Evolutionary conservation across 495 filamentous ascomycete species (phyloP), one percentile per base, ranked within the genome.

Genomic region (Penicillium verhagenii): DNA sequence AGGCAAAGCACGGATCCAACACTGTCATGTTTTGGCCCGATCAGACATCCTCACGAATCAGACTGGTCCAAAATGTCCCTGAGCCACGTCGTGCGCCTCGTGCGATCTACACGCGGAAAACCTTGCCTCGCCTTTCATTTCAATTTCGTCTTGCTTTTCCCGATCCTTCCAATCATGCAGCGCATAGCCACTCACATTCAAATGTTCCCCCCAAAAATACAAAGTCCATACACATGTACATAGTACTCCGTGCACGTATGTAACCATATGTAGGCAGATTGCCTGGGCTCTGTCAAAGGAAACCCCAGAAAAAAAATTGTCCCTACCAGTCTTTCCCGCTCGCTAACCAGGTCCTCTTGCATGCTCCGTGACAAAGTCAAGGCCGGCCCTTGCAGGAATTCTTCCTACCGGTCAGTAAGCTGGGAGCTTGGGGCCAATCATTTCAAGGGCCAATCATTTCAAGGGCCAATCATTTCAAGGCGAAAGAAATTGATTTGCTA

Each of bases 321-420:
- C n/a, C n/a, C n/a, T n/a, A n/a, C n/a, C n/a, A n/a, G n/a, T n/a
- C n/a, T n/a, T n/a, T n/a, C n/a, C n/a, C n/a, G n/a, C n/a, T n/a
- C n/a, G n/a, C n/a, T n/a, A n/a, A n/a, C n/a, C n/a, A n/a, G n/a
- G 19, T 39, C 37, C 37, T 16, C 13, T 25, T 26, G 23, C 23
- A 38, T 49, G 29, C 13, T 29, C 6, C 33, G n/a, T n/a, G n/a
- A n/a, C n/a, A n/a, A 31, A 10, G 31, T 14, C 20, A 25, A 25
- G 31, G 31, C 47, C 47, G 21, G 33, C 47, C 47, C 47, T 50
- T 50, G 47, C 47, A 50, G 29, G 19, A 37, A 14, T 23, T 37
- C 29, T 20, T 11, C 28, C 46, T 18, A 21, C 25, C n/a, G n/a
- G n/a, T n/a, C n/a, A n/a, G n/a, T n/a, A n/a, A n/a, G n/a, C n/a